phyloP scores from a whole-genome alignment of 345 rosid genomes.

The Camelina neglecta region DNA sequence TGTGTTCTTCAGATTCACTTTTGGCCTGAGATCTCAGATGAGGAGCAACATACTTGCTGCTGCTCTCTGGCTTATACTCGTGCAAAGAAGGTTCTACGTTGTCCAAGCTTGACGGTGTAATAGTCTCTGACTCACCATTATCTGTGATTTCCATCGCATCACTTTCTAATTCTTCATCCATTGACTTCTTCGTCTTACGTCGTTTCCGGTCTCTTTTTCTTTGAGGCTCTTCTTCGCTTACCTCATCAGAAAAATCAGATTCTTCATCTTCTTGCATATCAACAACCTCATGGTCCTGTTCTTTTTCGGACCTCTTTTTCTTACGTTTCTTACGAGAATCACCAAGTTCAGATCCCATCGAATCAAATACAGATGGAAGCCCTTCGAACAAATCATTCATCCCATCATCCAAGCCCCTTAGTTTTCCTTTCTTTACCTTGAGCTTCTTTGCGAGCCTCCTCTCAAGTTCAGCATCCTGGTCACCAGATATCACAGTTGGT shows the following conservation, averaged over 20 bases:
- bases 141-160: slow-evolving; percentile 31
- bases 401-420: slow-evolving; percentile 73
- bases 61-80: slow-evolving; percentile 35
- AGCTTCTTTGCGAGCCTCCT: slow-evolving; percentile 87
- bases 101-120: slow-evolving; percentile 35
- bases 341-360: slow-evolving; percentile 41
- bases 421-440: slow-evolving; percentile 69
- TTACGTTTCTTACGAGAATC: slow-evolving; percentile 49
- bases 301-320: slow-evolving; percentile 48
- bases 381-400: slow-evolving; percentile 59
- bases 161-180: slow-evolving; percentile 44
- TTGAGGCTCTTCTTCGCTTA: slow-evolving; percentile 39
- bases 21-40: slow-evolving; percentile 61
- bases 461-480: slow-evolving; percentile 72
- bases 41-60: slow-evolving; percentile 73
- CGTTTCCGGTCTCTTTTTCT: slow-evolving; percentile 30
- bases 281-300: slow-evolving; percentile 34
- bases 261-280: slow-evolving; percentile 35
- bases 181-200: slow-evolving; percentile 48
- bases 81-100: slow-evolving; percentile 41
- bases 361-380: slow-evolving; percentile 52
- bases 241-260: slow-evolving; percentile 35
- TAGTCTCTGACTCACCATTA: slow-evolving; percentile 37
- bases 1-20: slow-evolving; percentile 71
- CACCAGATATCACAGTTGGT: slow-evolving; percentile 38